Conservation (phyloP, 352 stramenopile species). For the Phytophthora palmivora region DNA sequence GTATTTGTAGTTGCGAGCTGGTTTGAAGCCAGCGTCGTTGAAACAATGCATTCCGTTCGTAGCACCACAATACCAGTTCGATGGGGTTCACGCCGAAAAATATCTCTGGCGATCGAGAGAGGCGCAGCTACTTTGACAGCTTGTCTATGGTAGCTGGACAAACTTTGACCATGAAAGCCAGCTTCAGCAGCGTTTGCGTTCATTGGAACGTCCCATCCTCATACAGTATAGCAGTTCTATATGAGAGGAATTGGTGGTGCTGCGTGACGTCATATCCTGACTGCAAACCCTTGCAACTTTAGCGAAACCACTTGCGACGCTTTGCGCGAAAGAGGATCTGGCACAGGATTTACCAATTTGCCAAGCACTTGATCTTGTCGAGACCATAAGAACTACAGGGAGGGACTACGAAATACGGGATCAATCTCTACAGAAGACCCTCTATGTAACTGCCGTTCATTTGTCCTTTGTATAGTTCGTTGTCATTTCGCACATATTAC, state of each 20-base stretch:
- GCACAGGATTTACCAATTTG: not conserved
- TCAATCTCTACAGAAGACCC: not conserved
- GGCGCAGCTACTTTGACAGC: no score
- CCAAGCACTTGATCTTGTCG: not conserved
- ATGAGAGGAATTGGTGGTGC: not conserved
- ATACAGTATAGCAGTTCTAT: not conserved
- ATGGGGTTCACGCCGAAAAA: not conserved
- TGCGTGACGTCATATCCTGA: not conserved
- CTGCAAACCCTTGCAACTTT: not conserved
- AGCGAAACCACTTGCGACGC: not conserved
- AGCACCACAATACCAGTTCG: not conserved
- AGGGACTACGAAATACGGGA: conserved; percentile 15
- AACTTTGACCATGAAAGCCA: no score
- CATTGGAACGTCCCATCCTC: not conserved
- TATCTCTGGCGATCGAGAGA: no score
- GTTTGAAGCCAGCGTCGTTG: not conserved
- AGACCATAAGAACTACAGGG: conserved; percentile 11
- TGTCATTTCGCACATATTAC: not conserved
- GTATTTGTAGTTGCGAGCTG: no score
- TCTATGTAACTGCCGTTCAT: not conserved
- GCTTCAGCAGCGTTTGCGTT: no score
- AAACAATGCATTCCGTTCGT: not conserved
- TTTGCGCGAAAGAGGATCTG: conserved; percentile 4
- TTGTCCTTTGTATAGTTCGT: not conserved
- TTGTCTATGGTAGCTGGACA: no score